Evolutionary conservation across 768 basidiomycete species (phyloP).

Genomic region (Mycena capillaripes): DNA sequence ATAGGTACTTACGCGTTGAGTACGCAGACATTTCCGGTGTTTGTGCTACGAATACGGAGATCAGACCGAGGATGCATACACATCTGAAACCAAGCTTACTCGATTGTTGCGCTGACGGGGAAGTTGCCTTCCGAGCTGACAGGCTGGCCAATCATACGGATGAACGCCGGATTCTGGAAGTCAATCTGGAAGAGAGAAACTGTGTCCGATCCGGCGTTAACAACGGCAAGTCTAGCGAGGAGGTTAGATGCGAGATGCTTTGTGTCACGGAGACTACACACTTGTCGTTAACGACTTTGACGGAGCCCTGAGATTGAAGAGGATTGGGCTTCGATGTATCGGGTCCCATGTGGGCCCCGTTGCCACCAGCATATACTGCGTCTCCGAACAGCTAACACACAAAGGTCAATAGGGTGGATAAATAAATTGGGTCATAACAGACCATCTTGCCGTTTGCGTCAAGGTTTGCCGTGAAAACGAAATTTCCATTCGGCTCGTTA

Average conservation of each 20-base stretch:
- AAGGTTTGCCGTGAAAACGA: slow-evolving; percentile 48
- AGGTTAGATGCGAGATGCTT: no score
- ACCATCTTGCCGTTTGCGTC: slow-evolving; percentile 48
- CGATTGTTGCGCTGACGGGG: slow-evolving; percentile 47
- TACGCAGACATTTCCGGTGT: slow-evolving; percentile 44
- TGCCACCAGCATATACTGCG: slow-evolving; percentile 36
- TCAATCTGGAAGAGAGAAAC: slow-evolving; percentile 49
- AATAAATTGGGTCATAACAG: background rate
- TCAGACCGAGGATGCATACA: slow-evolving; percentile 28
- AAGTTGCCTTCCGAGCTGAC: slow-evolving; percentile 51
- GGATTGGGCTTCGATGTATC: slow-evolving; percentile 38
- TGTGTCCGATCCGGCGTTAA: slow-evolving; percentile 50
- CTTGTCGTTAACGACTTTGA: slow-evolving; percentile 39
- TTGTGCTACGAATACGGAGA: slow-evolving; percentile 1
- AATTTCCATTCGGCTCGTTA: slow-evolving; percentile 52
- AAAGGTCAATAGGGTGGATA: background rate
- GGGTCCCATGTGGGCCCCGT: slow-evolving; percentile 39
- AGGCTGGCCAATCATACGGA: slow-evolving; percentile 50
- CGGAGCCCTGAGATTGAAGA: slow-evolving; percentile 42
- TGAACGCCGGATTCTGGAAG: slow-evolving; percentile 46
- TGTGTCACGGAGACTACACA: no score
- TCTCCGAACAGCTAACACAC: slow-evolving; percentile 34
- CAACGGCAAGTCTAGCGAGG: slow-evolving; percentile 32
- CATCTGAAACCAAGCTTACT: slow-evolving; percentile 8
- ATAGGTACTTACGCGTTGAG: slow-evolving; percentile 40